Evolutionary conservation across 306 rosid genomes (phyloP), one percentile per base, ranked within the genome.

Genomic region (Gillenia trifoliata): DNA sequence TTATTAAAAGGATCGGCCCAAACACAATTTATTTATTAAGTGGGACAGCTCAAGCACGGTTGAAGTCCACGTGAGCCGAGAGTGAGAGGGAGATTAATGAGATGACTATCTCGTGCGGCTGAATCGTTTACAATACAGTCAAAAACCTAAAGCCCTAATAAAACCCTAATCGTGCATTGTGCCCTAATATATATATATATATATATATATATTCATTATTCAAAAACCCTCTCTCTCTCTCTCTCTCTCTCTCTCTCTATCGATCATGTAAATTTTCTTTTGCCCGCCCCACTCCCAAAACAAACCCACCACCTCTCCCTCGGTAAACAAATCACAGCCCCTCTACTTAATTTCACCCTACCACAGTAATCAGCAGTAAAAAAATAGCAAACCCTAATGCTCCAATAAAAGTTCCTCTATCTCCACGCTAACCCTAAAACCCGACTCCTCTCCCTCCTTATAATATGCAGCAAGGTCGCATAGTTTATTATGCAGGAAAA

Each of bases 271-370:
- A 74, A 76, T 72, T 85, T 86, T 78, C 83, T 81, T 83, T 81
- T 50, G 61, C 73, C n/a, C 50, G 83, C 91, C 66, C 92, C 81
- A 66, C 86, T 91, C 89, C 98, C 97, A 82, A 93, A 89, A 86
- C 96, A 83, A 77, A 81, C 91, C 97, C 98, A 93, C 96, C 79
- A 76, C 36, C 84, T 74, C 86, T 77, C 69, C 86, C 90, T 89
- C 91, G 97, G 84, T 81, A 85, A 84, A 78, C 85, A 84, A 86
- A 70, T 89, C 82, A 69, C 83, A 73, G 68, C 67, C 15, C 57
- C 77, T 59, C 80, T 82, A 71, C 75, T 84, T 81, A 84, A 86
- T 82, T 83, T 81, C 82, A 80, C 82, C 83, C 78, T 54, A 70
- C 73, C 55, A 71, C 49, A 43, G 64, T 80, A 79, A 78, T 65